A percentile compares a stretch with the other conserved stretches of the same genome.
Conservation (phyloP, 75 land plant species). For the Sequoiadendron giganteum region DNA sequence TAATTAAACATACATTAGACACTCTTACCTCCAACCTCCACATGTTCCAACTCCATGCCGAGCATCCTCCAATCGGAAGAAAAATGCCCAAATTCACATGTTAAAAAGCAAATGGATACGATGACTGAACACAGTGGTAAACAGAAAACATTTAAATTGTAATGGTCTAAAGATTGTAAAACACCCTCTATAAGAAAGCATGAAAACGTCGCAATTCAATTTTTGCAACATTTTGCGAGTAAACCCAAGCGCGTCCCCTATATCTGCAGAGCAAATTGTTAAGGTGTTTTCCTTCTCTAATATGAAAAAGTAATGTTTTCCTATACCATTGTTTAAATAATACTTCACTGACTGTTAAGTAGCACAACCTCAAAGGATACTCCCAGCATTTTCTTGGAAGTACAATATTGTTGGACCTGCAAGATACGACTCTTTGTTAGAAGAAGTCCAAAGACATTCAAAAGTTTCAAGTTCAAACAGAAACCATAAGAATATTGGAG, state of each 20-base stretch:
- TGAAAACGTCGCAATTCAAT: slow-evolving; percentile 92
- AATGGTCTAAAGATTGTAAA: slow-evolving; percentile 12
- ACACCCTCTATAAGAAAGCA: slow-evolving; percentile 99
- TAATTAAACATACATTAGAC: background rate
- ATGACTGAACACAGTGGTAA: background rate
- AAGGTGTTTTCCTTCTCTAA: slow-evolving; percentile 14
- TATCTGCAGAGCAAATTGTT: slow-evolving; percentile 50
- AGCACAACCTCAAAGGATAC: slow-evolving; percentile 68
- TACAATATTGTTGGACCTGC: slow-evolving; percentile 96
- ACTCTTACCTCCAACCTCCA: background rate
- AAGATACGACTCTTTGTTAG: slow-evolving; percentile 11
- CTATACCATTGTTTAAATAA: background rate
- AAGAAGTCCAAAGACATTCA: background rate
- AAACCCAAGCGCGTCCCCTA: slow-evolving; percentile 95
- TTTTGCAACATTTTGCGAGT: slow-evolving; percentile 70
- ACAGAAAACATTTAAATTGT: background rate
- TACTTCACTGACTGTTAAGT: background rate
- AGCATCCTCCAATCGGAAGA: background rate
- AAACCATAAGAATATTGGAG: background rate
- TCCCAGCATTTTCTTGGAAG: slow-evolving; percentile 99
- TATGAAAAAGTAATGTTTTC: background rate
- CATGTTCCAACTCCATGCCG: background rate
- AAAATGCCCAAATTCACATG: background rate
- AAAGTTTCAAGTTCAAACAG: background rate
- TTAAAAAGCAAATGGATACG: background rate